These are phyloP conservation scores for Magnolia officinalis DNA, from an alignment of 164 flowering plant genomes.

Conservation along the genomic window DNA sequence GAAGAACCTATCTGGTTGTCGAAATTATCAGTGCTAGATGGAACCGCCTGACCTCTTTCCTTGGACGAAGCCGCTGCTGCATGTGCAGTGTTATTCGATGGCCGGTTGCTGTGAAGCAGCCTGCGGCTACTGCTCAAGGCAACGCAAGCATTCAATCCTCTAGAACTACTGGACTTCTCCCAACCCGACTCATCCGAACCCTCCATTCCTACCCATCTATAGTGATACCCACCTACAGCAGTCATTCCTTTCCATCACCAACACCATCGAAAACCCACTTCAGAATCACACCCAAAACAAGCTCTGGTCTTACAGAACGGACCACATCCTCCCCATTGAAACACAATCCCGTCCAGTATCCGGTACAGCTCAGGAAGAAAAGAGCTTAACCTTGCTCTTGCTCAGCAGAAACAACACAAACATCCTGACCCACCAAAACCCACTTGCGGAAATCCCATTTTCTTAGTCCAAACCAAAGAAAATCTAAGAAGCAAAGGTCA, in stretches of 20 bases:
- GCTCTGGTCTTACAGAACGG: not conserved
- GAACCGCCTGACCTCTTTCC: slow-evolving; percentile 22
- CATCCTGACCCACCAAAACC: not conserved
- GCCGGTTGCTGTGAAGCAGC: slow-evolving; percentile 24
- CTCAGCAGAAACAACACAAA: not conserved
- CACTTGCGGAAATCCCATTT: not conserved
- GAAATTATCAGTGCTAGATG: slow-evolving; percentile 26
- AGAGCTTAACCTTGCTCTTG: not conserved
- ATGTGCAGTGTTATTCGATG: slow-evolving; percentile 28
- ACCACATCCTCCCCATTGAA: not conserved
- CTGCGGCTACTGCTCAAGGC: slow-evolving; percentile 43
- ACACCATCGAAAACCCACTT: slow-evolving; percentile 32
- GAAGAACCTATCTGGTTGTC: slow-evolving; percentile 43
- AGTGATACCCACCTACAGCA: slow-evolving; percentile 18
- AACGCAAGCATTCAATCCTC: slow-evolving; percentile 49
- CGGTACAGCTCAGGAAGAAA: not conserved
- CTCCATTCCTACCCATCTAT: slow-evolving; percentile 61
- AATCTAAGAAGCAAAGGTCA: not conserved
- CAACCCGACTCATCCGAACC: slow-evolving; percentile 67
- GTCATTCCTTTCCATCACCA: slow-evolving; percentile 20
- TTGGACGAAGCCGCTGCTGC: slow-evolving; percentile 13
- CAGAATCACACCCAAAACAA: slow-evolving; percentile 7
- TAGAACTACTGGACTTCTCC: slow-evolving; percentile 50
- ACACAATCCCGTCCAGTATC: not conserved
- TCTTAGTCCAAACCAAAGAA: not conserved